Conservation (phyloP, 345 rosid genomes). For the Streptanthus diversifolius region DNA sequence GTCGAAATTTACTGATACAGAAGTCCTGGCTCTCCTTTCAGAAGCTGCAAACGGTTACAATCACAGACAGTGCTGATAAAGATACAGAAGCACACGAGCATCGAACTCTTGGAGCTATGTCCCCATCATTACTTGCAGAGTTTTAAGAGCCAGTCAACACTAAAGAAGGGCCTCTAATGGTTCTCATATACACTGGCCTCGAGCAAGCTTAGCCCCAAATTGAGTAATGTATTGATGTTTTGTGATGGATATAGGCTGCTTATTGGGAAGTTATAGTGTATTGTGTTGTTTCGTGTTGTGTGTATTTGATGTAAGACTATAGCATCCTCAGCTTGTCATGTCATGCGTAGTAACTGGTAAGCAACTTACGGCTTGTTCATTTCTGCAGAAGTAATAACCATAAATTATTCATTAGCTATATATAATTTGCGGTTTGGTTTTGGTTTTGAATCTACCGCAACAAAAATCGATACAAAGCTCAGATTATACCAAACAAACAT, state of each 20-base stretch:
- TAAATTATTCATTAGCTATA: conserved; percentile 6
- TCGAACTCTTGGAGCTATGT: conserved; percentile 12
- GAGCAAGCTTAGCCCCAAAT: conserved; percentile 10
- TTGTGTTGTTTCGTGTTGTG: conserved; percentile 30
- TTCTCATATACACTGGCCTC: not conserved
- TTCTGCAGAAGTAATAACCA: conserved; percentile 11
- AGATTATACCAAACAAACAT: not conserved
- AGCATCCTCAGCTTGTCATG: conserved; percentile 8
- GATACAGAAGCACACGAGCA: not conserved
- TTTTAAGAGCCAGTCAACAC: conserved; percentile 17
- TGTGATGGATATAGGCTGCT: conserved; percentile 27
- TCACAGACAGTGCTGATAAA: conserved; percentile 19
- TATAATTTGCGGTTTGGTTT: conserved; percentile 3
- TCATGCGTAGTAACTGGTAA: conserved; percentile 23
- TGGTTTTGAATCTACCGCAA: not conserved
- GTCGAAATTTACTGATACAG: conserved; percentile 53
- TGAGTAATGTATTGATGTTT: conserved; percentile 24
- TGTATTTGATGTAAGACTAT: conserved; percentile 18
- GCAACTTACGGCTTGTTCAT: conserved; percentile 12
- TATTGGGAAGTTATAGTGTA: conserved; percentile 28
- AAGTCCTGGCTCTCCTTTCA: conserved; percentile 61
- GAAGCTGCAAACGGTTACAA: conserved; percentile 52
- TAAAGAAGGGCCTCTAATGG: not conserved
- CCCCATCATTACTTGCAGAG: not conserved
- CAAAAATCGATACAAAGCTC: not conserved